A percentile compares a stretch with the other conserved stretches of the same genome.
These are phyloP conservation scores for Talaromyces wortmannii DNA, from an alignment of 495 filamentous ascomycete genomes.

Conservation along the genomic window DNA sequence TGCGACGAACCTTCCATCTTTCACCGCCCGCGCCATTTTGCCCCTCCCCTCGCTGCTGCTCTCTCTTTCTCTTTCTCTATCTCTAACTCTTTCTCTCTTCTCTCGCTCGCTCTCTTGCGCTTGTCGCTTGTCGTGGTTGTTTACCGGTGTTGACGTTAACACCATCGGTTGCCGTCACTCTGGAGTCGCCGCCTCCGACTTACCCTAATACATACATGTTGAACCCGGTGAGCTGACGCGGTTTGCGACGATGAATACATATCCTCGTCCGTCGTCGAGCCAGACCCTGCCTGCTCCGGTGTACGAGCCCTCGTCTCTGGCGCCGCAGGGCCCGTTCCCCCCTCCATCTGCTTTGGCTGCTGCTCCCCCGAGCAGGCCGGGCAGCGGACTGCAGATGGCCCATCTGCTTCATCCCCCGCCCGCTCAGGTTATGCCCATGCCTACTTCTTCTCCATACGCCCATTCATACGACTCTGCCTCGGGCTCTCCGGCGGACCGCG, in stretches of 20 bases:
- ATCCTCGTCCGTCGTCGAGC: not conserved
- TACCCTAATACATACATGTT: not conserved
- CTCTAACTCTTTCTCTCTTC: not conserved
- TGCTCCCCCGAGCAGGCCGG: slow-evolving; percentile 37
- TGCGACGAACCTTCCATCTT: not conserved
- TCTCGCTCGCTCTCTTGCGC: not conserved
- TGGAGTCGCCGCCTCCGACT: not conserved
- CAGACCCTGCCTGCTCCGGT: not conserved
- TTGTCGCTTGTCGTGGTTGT: not conserved
- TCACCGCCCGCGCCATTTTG: not conserved
- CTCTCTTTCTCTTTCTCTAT: not conserved
- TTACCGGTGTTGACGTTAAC: no score
- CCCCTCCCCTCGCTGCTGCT: not conserved
- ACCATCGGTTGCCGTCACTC: no score
- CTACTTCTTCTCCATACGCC: slow-evolving; percentile 25
- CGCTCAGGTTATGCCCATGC: slow-evolving; percentile 17
- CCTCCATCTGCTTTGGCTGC: slow-evolving; percentile 28
- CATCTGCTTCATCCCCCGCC: slow-evolving; percentile 36
- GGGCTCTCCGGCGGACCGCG: slow-evolving; percentile 31
- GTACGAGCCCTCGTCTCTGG: slow-evolving; percentile 17
- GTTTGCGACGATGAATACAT: slow-evolving; percentile 4
- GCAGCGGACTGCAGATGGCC: slow-evolving; percentile 36
- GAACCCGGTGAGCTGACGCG: not conserved
- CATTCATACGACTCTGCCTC: slow-evolving; percentile 38
- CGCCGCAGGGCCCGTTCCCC: slow-evolving; percentile 18